Conservation (phyloP, 106 monocot genomes). For the Dioscorea zingiberensis region DNA sequence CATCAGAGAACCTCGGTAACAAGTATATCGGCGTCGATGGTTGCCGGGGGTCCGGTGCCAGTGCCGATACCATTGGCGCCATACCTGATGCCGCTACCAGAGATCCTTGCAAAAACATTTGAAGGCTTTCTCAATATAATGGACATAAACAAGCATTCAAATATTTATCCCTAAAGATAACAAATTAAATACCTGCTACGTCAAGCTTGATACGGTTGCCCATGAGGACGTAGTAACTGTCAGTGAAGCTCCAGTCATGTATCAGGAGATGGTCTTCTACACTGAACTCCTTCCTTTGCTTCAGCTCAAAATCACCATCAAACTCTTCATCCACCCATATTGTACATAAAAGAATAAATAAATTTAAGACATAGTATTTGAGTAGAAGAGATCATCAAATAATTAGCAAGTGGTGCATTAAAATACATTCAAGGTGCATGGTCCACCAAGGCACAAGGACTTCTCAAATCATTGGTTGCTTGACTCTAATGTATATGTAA, state of each 20-base stretch:
- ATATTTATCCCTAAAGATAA: background rate
- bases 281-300: constrained; percentile 19
- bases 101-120: constrained; percentile 56
- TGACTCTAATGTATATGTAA: background rate
- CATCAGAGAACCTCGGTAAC: constrained; percentile 50
- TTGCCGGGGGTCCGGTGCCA: constrained; percentile 52
- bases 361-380: no score
- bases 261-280: constrained; percentile 33
- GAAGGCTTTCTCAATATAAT: no score
- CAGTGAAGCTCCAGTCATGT: constrained; percentile 43
- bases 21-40: constrained; percentile 60
- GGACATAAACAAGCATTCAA: no score
- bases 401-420: no score
- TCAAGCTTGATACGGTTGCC: constrained; percentile 36
- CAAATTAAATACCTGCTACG: constrained; percentile 15
- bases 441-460: no score
- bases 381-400: no score
- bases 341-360: no score
- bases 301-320: constrained; percentile 24
- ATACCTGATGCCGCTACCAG: constrained; percentile 53
- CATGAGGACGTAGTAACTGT: constrained; percentile 25
- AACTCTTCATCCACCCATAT: constrained; percentile 15
- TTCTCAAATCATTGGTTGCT: no score
- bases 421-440: no score
- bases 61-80: constrained; percentile 73